Conservation (phyloP, 805 yeast genomes). For the Nakazawaea siamensis region DNA sequence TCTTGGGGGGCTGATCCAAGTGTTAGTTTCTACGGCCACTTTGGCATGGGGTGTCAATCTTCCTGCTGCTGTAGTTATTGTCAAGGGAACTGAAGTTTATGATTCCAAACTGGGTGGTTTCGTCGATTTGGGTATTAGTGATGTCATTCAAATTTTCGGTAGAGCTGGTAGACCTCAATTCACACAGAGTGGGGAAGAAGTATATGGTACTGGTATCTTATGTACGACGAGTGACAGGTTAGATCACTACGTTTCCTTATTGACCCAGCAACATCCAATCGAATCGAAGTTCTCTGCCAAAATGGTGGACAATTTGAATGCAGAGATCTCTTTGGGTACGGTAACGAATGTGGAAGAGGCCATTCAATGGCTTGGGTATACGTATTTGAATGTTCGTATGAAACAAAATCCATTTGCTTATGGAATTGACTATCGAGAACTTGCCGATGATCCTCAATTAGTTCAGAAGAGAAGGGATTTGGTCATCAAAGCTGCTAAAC, state of each 20-base stretch:
- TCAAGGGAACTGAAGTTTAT: constrained; percentile 94
- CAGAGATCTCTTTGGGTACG: constrained; percentile 92
- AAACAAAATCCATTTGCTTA: constrained; percentile 87
- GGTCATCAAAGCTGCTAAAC: constrained; percentile 72
- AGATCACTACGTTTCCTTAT: constrained; percentile 80
- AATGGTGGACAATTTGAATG: constrained; percentile 87
- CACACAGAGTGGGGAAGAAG: constrained; percentile 6
- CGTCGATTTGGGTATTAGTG: constrained; percentile 89
- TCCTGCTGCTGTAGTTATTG: constrained; percentile 96
- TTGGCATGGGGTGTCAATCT: constrained; percentile 99
- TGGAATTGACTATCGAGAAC: constrained; percentile 83
- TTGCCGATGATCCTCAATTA: constrained; percentile 75
- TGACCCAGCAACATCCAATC: constrained; percentile 93
- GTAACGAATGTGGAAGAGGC: constrained; percentile 94
- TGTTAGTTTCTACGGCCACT: constrained; percentile 92
- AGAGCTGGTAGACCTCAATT: constrained; percentile 99
- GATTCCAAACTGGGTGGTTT: constrained; percentile 94
- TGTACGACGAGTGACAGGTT: constrained; percentile 76
- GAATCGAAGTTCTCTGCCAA: constrained; percentile 77
- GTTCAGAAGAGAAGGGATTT: constrained; percentile 66
- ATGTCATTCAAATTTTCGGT: constrained; percentile 96
- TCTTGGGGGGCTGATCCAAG: constrained; percentile 76
- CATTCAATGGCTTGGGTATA: constrained; percentile 95
- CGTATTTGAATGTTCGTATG: constrained; percentile 92
- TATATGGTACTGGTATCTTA: constrained; percentile 82